A percentile compares a stretch with the other conserved stretches of the same genome.
Conservation (phyloP, 2,329 filamentous ascomycete species). For the Apiospora saccharicola region DNA sequence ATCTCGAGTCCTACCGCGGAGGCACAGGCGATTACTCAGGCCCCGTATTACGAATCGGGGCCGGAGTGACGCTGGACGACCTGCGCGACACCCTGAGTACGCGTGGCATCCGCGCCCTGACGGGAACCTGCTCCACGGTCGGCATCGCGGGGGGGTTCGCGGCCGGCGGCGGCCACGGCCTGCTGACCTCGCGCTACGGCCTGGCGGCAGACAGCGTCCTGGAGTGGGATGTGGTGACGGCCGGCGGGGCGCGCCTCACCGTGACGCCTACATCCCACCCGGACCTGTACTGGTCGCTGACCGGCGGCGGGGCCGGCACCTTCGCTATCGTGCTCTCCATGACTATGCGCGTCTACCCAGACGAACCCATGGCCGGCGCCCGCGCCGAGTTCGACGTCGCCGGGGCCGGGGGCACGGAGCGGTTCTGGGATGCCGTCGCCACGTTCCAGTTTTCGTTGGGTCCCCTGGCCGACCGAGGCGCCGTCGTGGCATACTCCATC, state of each 20-base stretch:
- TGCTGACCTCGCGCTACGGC: constrained; percentile 59
- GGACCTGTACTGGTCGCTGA: constrained; percentile 70
- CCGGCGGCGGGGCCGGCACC: constrained; percentile 65
- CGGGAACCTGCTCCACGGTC: constrained; percentile 5
- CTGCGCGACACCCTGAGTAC: too few relatives aligned
- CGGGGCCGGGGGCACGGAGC: constrained; percentile 23
- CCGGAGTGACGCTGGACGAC: too few relatives aligned
- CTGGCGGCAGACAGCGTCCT: constrained; percentile 66
- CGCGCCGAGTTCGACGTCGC: constrained; percentile 50
- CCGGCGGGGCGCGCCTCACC: constrained; percentile 53
- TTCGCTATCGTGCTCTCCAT: constrained; percentile 64
- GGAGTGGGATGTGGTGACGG: constrained; percentile 62
- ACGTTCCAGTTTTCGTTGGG: constrained; percentile 11
- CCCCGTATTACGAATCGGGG: too few relatives aligned
- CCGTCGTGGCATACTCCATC: background rate
- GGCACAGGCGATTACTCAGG: too few relatives aligned
- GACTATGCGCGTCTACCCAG: constrained; percentile 58
- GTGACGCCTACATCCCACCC: constrained; percentile 55
- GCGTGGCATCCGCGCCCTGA: background rate
- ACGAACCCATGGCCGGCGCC: constrained; percentile 51
- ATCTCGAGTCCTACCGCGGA: constrained; percentile 24
- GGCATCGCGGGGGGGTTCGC: constrained; percentile 29
- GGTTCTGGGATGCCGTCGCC: constrained; percentile 22
- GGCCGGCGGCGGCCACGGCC: constrained; percentile 62
- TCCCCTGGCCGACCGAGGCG: background rate